These are phyloP conservation scores for Xerocomus potaroensis DNA, from an alignment of 768 basidiomycete genomes.

Conservation along the genomic window DNA sequence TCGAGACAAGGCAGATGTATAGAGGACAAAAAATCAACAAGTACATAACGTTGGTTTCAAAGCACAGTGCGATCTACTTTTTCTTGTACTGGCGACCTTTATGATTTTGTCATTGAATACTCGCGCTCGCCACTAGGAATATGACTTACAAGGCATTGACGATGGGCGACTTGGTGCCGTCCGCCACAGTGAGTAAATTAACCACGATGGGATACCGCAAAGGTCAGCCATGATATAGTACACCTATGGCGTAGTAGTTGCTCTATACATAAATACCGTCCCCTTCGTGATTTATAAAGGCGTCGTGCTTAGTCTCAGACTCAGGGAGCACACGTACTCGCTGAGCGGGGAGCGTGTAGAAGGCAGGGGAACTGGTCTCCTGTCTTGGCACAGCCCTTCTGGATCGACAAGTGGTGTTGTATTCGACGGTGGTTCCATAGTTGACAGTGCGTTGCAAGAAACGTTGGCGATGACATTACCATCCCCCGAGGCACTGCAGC, in stretches of 20 bases:
- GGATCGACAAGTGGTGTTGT: no score
- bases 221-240: background rate
- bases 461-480: no score
- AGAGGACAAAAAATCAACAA: conserved; percentile 5
- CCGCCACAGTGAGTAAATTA: background rate
- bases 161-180: background rate
- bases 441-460: no score
- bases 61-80: conserved; percentile 11
- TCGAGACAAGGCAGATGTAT: conserved; percentile 1
- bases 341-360: no score
- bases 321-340: no score
- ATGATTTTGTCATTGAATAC: background rate
- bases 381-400: no score
- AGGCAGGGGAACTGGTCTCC: no score
- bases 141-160: background rate
- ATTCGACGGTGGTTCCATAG: no score
- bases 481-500: no score
- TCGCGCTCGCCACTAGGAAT: background rate
- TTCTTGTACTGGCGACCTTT: conserved; percentile 2
- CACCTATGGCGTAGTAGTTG: background rate
- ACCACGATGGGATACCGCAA: background rate
- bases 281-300: conserved; percentile 8
- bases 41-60: conserved; percentile 7
- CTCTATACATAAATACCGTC: background rate
- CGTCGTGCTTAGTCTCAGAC: conserved; percentile 6